These are phyloP conservation scores for Neurospora intermedia DNA, from an alignment of 495 filamentous ascomycete genomes.

Conservation along the genomic window DNA sequence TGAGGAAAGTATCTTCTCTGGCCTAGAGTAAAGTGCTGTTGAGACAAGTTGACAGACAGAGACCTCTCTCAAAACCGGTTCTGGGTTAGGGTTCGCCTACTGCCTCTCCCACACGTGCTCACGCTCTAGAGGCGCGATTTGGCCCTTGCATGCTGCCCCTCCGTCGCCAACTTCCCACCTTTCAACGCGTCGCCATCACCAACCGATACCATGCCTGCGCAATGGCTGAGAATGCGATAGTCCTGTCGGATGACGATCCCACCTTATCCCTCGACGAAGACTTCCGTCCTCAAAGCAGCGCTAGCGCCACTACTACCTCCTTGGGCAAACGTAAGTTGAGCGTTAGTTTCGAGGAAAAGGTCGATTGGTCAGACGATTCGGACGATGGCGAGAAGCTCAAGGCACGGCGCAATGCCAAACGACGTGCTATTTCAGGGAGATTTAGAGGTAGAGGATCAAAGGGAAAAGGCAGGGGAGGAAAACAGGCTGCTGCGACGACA, in stretches of 20 bases:
- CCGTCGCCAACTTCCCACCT: background rate
- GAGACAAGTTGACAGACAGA: background rate
- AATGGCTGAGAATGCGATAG: slow-evolving; percentile 11
- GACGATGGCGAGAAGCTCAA: slow-evolving; percentile 26
- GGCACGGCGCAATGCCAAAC: slow-evolving; percentile 11
- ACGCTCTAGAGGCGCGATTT: slow-evolving; percentile 3
- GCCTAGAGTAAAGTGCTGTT: background rate
- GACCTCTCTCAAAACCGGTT: background rate
- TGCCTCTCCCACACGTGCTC: slow-evolving; percentile 3
- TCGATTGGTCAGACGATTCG: slow-evolving; percentile 29
- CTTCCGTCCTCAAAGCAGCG: background rate
- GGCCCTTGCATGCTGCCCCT: background rate
- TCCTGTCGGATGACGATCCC: slow-evolving; percentile 15
- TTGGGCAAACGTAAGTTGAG: slow-evolving; percentile 18
- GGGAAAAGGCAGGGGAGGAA: slow-evolving; percentile 5
- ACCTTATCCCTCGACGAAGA: slow-evolving; percentile 8
- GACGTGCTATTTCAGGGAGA: slow-evolving; percentile 10
- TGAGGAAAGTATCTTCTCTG: background rate
- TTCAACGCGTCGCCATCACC: background rate
- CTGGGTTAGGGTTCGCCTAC: background rate
- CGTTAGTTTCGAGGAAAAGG: slow-evolving; percentile 21
- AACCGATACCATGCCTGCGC: background rate
- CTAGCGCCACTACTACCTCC: background rate
- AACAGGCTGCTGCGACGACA: background rate
- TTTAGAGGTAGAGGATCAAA: slow-evolving; percentile 16